Base-by-base conservation (phyloP, 345 rosid species). In the Bruguiera parviflora region DNA sequence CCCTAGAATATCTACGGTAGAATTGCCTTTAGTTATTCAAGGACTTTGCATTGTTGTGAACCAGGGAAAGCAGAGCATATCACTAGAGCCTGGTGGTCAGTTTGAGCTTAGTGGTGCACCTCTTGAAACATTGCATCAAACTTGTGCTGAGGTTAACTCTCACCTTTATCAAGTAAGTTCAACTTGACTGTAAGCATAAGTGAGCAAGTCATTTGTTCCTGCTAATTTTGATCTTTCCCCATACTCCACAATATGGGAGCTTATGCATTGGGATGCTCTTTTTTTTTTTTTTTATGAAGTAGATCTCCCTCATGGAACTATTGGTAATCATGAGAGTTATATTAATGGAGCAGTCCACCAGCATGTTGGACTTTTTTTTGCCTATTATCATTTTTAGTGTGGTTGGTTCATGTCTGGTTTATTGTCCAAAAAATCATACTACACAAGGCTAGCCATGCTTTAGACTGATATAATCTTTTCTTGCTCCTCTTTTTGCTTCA, bases 71-170 rank as follows among this genome's bases (percentile, higher is more conserved):
- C 99, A 95, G 83, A 95, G 97, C 82, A 90, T 95, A 85, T 95
- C 99, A 52, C 84, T 95, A 65, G 99, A 95, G 84, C 98, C 99
- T 66, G 99, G 99, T 24, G 99, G 98, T 79, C 98, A 94, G 65
- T 89, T 94, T 72, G 98, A 94, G 90, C 97, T 94, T 28, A 94
- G 98, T 71, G 98, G 98, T 20, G 99, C 99, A 66, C 98, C 99
- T 78, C 90, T 95, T 74, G 99, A 95, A 81, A 95, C 99, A 59
- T 81, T 95, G 86, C 99, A 95, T 75, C 99, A 92, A 84, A 95
- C 99, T 18, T 92, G 99, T 80, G 98, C 99, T 46, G 99, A 92
- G 84, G 99, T 95, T 75, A 95, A 95, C 78, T 92, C 99, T 43
- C 99, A 95, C 75, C 98, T 94, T 71, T 95, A 95, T 85, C 99